Percentiles rank a stretch among this genome's conserved stretches.
phyloP scores from a whole-genome alignment of 2,329 filamentous ascomycete species.

The Sarocladium brachiariae region DNA sequence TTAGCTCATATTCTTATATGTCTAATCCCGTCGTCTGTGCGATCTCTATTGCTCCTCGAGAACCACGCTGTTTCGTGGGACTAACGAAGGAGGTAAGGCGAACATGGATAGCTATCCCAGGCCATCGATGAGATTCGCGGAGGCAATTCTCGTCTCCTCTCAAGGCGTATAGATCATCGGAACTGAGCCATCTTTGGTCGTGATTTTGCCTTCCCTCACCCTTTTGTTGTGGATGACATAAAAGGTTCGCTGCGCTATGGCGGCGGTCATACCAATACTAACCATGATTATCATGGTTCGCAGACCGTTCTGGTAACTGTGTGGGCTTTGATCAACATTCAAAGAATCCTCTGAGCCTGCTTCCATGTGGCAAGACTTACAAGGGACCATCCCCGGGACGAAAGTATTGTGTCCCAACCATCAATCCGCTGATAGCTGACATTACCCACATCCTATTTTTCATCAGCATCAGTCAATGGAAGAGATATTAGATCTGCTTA shows the following conservation, averaged over 20 bases:
- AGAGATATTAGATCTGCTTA: conserved; percentile 19
- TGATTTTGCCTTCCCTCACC: conserved; percentile 16
- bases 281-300: conserved; percentile 39
- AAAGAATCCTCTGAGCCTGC: too few species aligned
- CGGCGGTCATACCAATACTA: conserved; percentile 31
- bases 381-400: conserved; percentile 33
- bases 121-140: background rate
- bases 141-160: background rate
- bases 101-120: too few species aligned
- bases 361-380: too few species aligned
- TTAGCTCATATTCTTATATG: too few species aligned
- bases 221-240: conserved; percentile 31
- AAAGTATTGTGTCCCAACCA: conserved; percentile 46
- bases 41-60: too few species aligned
- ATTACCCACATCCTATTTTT: conserved; percentile 41
- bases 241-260: conserved; percentile 30
- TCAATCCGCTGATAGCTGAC: conserved; percentile 42
- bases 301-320: conserved; percentile 36
- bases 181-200: background rate
- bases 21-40: too few species aligned
- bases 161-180: background rate
- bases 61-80: too few species aligned
- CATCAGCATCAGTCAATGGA: background rate
- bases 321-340: too few species aligned
- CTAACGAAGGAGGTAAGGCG: too few species aligned